Base-by-base conservation (phyloP, 106 monocot genomes). In the Allium sativum region DNA sequence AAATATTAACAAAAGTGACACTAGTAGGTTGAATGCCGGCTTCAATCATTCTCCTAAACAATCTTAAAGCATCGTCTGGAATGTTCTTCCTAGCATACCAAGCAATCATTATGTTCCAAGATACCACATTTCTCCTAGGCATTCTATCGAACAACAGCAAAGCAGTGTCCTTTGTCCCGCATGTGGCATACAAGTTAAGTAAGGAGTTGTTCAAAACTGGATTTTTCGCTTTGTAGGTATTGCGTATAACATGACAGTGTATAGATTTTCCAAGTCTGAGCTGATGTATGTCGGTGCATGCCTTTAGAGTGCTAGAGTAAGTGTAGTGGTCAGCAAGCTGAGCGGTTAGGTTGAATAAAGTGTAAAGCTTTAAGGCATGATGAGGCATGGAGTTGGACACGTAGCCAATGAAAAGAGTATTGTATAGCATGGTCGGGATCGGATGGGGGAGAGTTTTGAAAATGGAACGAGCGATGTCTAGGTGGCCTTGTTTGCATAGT, bases 341-440 rank as follows among this genome's bases (percentile, higher is more conserved):
- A n/a, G 43, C 8, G 52, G 72, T 21, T 65, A 45, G 46, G 68
- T 79, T 77, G 74, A 84, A 73, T 61, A 66, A 74, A 58, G 80
- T 64, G 82, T 80, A 83, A 59, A 93, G 74, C 53, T 58, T 57
- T 70, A 93, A 85, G 41, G 93, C 89, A 7, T 82, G 77, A 54
- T 60, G 48, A 58, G 93, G 89, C 40, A 80, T 18, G 71, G 85
- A 70, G 71, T 85, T 85, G 82, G 70, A 85, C 65, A 80, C 81
- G 70, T 82, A 84, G 66, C 85, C 93, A 68, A 89, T 94, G 78
- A 94, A 83, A 76, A 89, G 76, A 63, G 83, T 77, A 71, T 90
- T 95, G 73, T 77, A 91, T 52, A 95, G 76, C 13, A 90, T 21
- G 44, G 86, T 81, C 0, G 93, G 86, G 21, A 62, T 21, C 1